Percentiles rank a stretch among this genome's conserved stretches.
Conservation (phyloP, 495 filamentous ascomycete species). For the Extremus antarcticus region DNA sequence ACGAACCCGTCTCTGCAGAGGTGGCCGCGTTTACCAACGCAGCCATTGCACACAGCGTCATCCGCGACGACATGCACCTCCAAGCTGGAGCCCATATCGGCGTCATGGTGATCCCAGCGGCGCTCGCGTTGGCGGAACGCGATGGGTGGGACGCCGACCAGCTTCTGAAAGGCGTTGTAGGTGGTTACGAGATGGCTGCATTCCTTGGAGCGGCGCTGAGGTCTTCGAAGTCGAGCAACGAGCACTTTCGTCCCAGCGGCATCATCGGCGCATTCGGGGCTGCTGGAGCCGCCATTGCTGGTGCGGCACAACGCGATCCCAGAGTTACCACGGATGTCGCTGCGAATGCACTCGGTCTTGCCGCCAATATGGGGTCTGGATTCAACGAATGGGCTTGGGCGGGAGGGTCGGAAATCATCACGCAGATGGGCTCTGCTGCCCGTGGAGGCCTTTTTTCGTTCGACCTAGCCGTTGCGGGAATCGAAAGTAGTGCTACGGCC, state of each 20-base stretch:
- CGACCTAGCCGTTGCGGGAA: neutral
- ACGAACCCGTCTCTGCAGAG: neutral
- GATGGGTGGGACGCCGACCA: neutral
- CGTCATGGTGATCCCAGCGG: neutral
- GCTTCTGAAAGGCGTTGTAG: neutral
- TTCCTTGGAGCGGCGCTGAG: neutral
- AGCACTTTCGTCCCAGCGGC: neutral
- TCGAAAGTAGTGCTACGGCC: neutral
- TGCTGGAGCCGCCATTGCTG: neutral
- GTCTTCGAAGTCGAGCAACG: neutral
- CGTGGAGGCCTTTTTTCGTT: neutral
- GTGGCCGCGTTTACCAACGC: neutral
- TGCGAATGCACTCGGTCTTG: neutral
- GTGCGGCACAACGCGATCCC: neutral
- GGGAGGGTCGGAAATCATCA: neutral
- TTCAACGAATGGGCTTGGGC: slow-evolving; percentile 2
- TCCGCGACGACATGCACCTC: slow-evolving; percentile 1
- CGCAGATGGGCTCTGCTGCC: neutral
- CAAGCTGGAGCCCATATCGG: neutral
- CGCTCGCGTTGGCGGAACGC: neutral
- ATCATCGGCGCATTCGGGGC: neutral
- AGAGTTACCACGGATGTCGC: no score
- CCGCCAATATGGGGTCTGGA: neutral
- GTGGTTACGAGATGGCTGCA: neutral
- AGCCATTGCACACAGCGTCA: neutral